Evolutionary conservation across 768 basidiomycete genomes (phyloP).

Genomic region (Trametes gibbosa): DNA sequence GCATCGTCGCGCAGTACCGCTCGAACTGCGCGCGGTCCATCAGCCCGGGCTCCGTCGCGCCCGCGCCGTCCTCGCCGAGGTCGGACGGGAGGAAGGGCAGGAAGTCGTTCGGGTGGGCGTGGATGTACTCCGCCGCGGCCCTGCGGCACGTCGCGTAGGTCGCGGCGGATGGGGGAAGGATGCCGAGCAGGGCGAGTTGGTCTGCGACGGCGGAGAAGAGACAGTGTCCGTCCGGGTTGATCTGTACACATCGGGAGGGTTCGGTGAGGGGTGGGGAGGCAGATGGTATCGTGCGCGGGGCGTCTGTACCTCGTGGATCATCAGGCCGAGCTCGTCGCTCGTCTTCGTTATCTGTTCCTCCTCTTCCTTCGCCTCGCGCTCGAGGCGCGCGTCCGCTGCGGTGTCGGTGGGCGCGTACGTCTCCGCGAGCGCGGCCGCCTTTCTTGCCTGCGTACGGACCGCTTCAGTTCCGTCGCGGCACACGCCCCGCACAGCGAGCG

Average conservation of each 20-base stretch:
- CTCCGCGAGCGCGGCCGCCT: constrained; percentile 62
- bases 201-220: constrained; percentile 93
- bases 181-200: constrained; percentile 73
- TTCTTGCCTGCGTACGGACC: constrained; percentile 54
- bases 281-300: background rate
- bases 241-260: constrained; percentile 41
- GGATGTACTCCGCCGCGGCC: constrained; percentile 80
- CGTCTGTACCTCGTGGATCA: constrained; percentile 60
- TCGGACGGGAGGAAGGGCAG: constrained; percentile 85
- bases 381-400: constrained; percentile 55
- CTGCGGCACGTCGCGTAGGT: constrained; percentile 59
- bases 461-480: background rate
- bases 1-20: constrained; percentile 74
- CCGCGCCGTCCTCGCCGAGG: constrained; percentile 66
- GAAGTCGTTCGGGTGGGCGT: constrained; percentile 82
- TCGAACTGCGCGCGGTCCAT: constrained; percentile 68
- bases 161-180: constrained; percentile 57
- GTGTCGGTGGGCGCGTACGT: constrained; percentile 50
- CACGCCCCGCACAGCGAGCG: too few species aligned
- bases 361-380: constrained; percentile 67
- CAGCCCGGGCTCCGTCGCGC: constrained; percentile 61
- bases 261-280: background rate
- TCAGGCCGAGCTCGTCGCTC: constrained; percentile 63
- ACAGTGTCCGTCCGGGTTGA: constrained; percentile 95
- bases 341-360: constrained; percentile 58